Percentiles rank a stretch among this genome's conserved stretches.
Evolutionary conservation across 139 green algal genomes (phyloP).

Genomic region (Monoraphidium neglectum): DNA sequence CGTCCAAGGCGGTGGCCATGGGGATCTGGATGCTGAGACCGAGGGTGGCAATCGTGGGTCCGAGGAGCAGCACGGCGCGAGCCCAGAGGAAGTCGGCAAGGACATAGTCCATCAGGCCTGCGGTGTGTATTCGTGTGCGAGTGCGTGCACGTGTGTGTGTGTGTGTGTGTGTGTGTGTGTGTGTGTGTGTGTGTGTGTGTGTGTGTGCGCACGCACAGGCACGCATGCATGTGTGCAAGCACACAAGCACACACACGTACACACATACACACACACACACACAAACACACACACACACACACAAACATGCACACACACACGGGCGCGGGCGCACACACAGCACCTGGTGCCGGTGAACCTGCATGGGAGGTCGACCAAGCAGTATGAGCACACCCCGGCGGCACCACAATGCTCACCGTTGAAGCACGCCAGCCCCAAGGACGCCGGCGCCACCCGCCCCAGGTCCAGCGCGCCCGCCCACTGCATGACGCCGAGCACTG

Average conservation of each 20-base stretch:
- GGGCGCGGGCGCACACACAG: no score
- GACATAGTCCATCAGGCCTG: conserved; percentile 94
- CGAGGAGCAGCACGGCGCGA: conserved; percentile 89
- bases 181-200: no score
- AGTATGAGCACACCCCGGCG: not conserved
- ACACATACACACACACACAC: no score
- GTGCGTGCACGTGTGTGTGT: no score
- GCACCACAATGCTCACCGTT: conserved; percentile 3
- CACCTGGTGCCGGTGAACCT: no score
- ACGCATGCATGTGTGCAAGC: conserved; percentile 11
- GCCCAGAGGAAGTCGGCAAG: conserved; percentile 97
- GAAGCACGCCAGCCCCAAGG: conserved; percentile 1
- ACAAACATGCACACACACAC: no score
- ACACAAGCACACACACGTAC: no score
- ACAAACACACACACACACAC: no score
- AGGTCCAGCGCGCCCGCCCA: not conserved
- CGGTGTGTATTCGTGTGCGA: no score
- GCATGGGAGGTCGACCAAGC: conserved; percentile 30
- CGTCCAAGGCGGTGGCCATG: conserved; percentile 55
- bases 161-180: no score
- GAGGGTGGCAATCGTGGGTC: conserved; percentile 86
- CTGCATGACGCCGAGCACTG: not conserved
- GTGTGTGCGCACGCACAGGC: conserved; percentile 27
- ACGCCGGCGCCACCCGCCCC: not conserved
- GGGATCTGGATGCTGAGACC: conserved; percentile 87